Base-by-base conservation (phyloP, 768 basidiomycete genomes). In the Panaeolus cyanescens region DNA sequence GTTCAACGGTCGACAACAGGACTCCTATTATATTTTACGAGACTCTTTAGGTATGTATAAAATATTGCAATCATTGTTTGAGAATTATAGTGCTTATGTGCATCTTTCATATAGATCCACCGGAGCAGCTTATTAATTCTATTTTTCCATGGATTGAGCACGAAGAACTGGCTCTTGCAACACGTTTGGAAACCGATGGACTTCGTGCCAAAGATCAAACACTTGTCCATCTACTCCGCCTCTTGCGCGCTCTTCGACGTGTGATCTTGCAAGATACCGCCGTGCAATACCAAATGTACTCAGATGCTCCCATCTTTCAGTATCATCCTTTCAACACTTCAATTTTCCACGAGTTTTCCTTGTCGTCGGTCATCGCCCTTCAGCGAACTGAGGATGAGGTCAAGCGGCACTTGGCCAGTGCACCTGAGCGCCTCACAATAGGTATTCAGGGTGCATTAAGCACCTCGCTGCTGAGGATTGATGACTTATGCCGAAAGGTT, bases 261-360 rank as follows among this genome's bases (percentile, higher is more conserved):
- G n/a, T n/a, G n/a, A n/a, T n/a, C n/a, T n/a, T n/a, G n/a, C n/a
- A n/a, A n/a, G n/a, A n/a, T n/a, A n/a, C n/a, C n/a, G n/a, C n/a
- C n/a, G n/a, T n/a, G n/a, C n/a, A n/a, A n/a, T n/a, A n/a, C n/a
- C n/a, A n/a, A n/a, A n/a, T n/a, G n/a, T n/a, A n/a, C n/a, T n/a
- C n/a, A n/a, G n/a, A n/a, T n/a, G n/a, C n/a, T n/a, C n/a, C n/a
- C n/a, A n/a, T n/a, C n/a, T n/a, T n/a, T n/a, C n/a, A n/a, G n/a
- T n/a, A n/a, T n/a, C n/a, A n/a, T 0, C 74, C 72, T 0, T 75
- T 77, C 60, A 67, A 71, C 56, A 68, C 69, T 1, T 32, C n/a
- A 0, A 6, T 20, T 2, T 76, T 76, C 37, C 64, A 57, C 15
- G 22, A 20, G 0, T 76, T 70, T 56, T 68, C 73, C 0, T 12